Conservation (phyloP, 2,329 filamentous ascomycete genomes). For the Hypoxylon sp. region DNA sequence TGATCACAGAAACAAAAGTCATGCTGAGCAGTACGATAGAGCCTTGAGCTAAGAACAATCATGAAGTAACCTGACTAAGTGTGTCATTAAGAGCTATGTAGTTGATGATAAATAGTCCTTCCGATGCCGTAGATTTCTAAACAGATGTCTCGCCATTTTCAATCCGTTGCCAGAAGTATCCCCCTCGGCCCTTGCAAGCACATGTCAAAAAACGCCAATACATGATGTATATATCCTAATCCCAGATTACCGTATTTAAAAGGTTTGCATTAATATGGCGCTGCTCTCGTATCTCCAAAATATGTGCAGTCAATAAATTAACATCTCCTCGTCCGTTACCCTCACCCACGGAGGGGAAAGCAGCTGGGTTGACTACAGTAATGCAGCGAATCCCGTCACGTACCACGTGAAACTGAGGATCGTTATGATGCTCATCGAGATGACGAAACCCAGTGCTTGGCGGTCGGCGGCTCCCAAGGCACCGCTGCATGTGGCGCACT, state of each 20-base stretch:
- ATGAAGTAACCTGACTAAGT: conserved; percentile 35
- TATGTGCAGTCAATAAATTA: conserved; percentile 42
- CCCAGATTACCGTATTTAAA: conserved; percentile 40
- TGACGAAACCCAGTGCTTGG: conserved; percentile 65
- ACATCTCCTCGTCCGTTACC: conserved; percentile 17
- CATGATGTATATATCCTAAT: conserved; percentile 38
- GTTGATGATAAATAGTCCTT: conserved; percentile 33
- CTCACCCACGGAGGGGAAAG: not conserved
- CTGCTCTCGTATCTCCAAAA: conserved; percentile 36
- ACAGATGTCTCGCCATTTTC: conserved; percentile 39
- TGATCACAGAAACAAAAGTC: conserved; percentile 17
- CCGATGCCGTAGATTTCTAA: conserved; percentile 40
- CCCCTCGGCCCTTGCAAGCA: conserved; percentile 17
- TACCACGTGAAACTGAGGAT: conserved; percentile 76
- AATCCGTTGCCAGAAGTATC: conserved; percentile 34
- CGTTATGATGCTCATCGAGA: conserved; percentile 70
- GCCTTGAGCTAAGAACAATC: conserved; percentile 17
- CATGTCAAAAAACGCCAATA: conserved; percentile 39
- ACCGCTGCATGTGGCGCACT: conserved; percentile 71
- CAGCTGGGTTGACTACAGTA: conserved; percentile 45
- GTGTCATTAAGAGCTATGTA: conserved; percentile 50
- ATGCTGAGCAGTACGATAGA: conserved; percentile 42
- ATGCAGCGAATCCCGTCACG: conserved; percentile 65
- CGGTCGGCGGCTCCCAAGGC: conserved; percentile 64
- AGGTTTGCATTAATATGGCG: conserved; percentile 34